Percentiles rank a stretch among this genome's conserved stretches.
Conservation (phyloP, 2,329 filamentous ascomycete genomes). For the Sporothrix dimorphospora region DNA sequence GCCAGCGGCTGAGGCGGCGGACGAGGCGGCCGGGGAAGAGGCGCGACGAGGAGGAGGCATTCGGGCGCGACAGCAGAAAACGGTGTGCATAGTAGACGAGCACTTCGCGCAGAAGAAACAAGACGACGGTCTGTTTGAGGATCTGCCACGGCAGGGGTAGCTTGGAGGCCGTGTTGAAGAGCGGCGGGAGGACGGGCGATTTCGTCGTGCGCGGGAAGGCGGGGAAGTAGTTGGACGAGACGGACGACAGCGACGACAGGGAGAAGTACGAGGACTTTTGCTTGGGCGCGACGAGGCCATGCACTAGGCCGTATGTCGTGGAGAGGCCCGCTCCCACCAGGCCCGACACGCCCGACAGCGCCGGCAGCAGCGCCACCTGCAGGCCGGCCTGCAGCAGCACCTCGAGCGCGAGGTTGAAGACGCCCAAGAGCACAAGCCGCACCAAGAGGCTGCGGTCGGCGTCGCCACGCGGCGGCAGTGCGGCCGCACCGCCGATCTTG, state of each 20-base stretch:
- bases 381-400: slow-evolving; percentile 50
- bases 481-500: slow-evolving; percentile 65
- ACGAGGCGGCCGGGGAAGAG: slow-evolving; percentile 39
- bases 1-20: slow-evolving; percentile 39
- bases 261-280: neutral
- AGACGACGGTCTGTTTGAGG: slow-evolving; percentile 51
- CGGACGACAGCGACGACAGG: neutral
- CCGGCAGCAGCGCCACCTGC: slow-evolving; percentile 46
- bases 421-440: slow-evolving; percentile 45
- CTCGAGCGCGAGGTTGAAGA: slow-evolving; percentile 51
- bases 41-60: slow-evolving; percentile 31
- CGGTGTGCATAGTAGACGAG: slow-evolving; percentile 77
- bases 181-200: slow-evolving; percentile 22
- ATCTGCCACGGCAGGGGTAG: slow-evolving; percentile 59
- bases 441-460: slow-evolving; percentile 40
- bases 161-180: slow-evolving; percentile 53
- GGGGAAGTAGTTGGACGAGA: neutral
- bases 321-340: neutral
- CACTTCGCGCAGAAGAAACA: slow-evolving; percentile 56
- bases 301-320: neutral
- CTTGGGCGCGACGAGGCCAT: neutral
- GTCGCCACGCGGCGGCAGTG: slow-evolving; percentile 52
- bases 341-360: slow-evolving; percentile 38
- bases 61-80: slow-evolving; percentile 53
- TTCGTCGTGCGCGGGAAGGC: neutral